Evolutionary conservation across 1,139 yeast genomes (phyloP), one percentile per base, ranked within the genome.

Genomic region (Nakaseomyces sp.): DNA sequence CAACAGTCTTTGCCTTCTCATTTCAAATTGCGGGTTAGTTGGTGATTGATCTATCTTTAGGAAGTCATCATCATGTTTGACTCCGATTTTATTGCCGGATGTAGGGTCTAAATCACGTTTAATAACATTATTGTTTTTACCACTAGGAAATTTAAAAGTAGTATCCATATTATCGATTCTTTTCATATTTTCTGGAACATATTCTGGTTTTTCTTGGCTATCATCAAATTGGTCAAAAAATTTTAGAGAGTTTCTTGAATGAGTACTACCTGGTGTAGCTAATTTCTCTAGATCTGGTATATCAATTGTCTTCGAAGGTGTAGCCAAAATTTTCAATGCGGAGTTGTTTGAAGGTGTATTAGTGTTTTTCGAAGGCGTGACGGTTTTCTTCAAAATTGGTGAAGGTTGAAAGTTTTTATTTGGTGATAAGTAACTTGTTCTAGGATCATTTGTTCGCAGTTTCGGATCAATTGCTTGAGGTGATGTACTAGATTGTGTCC

Each of bases 201-300:
- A 24, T 3, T 3, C 15, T 19, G 22, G n/a, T 4, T 16, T 43
- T 9, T 33, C 43, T 12, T 37, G 39, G 15, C 44, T 20, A 12
- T 49, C 56, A 33, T 49, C 57, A 36, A 54, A 48, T 24, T 49
- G 43, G n/a, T 57, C 56, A 29, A 60, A 56, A 40, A 60, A 60
- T 24, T 46, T 50, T 17, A 55, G 43, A 13, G 60, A 43, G 6
- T 58, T 56, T 43, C 50, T 50, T 4, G 50, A 40, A 2, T 44
- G 39, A 30, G 42, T 40, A 30, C 39, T 43, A 15, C 53, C 48
- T 5, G 56, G 53, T 1, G 54, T 47, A 8, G 49, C 50, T n/a
- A 36, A 35, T 4, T 42, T 37, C 12, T 51, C 56, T 19, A 60
- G 39, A 41, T 56, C 58, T 1, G 64, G 64, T 7, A 61, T 58